These are phyloP conservation scores for Russula foetens DNA, from an alignment of 768 basidiomycete genomes.

Conservation along the genomic window DNA sequence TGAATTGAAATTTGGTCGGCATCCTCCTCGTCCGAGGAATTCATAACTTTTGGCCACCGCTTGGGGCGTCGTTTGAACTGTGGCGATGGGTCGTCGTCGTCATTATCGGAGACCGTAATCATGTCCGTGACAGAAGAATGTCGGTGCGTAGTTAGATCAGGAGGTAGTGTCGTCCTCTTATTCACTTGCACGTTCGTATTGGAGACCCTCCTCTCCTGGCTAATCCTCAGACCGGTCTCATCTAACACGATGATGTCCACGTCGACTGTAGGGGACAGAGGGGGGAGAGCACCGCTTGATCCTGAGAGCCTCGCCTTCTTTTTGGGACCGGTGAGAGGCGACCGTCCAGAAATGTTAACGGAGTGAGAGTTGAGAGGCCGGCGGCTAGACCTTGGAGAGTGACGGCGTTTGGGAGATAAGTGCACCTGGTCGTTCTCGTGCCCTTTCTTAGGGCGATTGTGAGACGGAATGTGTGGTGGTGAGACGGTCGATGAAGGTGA, in stretches of 20 bases:
- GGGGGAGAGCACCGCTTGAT: constrained; percentile 26
- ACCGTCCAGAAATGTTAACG: constrained; percentile 32
- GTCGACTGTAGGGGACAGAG: constrained; percentile 41
- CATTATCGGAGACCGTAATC: constrained; percentile 16
- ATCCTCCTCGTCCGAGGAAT: constrained; percentile 46
- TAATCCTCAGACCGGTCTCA: constrained; percentile 46
- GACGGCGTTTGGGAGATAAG: neutral
- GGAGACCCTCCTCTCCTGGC: constrained; percentile 54
- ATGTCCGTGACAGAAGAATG: neutral
- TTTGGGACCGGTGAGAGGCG: constrained; percentile 24
- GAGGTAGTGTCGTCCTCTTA: neutral
- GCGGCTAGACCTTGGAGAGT: constrained; percentile 23
- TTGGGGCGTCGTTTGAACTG: constrained; percentile 16
- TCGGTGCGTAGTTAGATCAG: constrained; percentile 8
- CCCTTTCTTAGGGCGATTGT: constrained; percentile 14
- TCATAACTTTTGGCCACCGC: constrained; percentile 24
- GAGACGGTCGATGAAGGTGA: neutral
- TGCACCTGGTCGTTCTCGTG: constrained; percentile 10
- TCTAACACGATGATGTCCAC: constrained; percentile 66
- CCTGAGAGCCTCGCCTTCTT: constrained; percentile 15
- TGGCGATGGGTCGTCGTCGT: constrained; percentile 21
- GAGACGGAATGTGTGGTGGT: constrained; percentile 12
- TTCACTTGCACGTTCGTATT: constrained; percentile 36
- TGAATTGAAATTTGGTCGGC: neutral
- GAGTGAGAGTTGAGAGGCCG: constrained; percentile 35